phyloP scores from a whole-genome alignment of 2,329 filamentous ascomycete genomes.

The Fusarium pseudocircinatum region DNA sequence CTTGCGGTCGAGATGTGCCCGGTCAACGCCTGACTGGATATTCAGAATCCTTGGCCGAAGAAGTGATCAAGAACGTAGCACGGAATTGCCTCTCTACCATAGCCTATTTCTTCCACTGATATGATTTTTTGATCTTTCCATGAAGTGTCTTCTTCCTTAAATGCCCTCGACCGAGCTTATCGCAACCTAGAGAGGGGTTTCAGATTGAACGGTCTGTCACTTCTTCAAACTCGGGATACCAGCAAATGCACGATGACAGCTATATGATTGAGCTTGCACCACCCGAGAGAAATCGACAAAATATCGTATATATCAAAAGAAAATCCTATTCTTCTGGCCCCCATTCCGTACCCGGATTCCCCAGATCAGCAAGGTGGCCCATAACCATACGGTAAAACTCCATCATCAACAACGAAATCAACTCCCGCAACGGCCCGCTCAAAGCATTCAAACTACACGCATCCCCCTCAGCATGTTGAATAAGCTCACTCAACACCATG shows the following conservation, averaged over 20 bases:
- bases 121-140: not conserved
- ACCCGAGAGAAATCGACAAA: not conserved
- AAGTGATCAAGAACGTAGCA: not conserved
- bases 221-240: not conserved
- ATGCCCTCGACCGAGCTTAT: not conserved
- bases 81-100: too few species aligned
- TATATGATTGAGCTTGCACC: too few species aligned
- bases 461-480: not conserved
- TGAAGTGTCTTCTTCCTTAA: not conserved
- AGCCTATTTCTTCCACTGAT: fast-evolving
- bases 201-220: too few species aligned
- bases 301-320: not conserved
- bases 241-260: too few species aligned
- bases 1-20: not conserved
- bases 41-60: too few species aligned
- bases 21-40: not conserved
- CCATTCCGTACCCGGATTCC: too few species aligned
- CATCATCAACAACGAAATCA: not conserved
- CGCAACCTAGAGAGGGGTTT: not conserved
- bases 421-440: not conserved
- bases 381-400: not conserved
- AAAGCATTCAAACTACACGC: not conserved
- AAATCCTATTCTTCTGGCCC: too few species aligned
- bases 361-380: not conserved
- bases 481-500: not conserved